Conservation (phyloP, 2,329 filamentous ascomycete species). For the Biscogniauxia mediterranea region DNA sequence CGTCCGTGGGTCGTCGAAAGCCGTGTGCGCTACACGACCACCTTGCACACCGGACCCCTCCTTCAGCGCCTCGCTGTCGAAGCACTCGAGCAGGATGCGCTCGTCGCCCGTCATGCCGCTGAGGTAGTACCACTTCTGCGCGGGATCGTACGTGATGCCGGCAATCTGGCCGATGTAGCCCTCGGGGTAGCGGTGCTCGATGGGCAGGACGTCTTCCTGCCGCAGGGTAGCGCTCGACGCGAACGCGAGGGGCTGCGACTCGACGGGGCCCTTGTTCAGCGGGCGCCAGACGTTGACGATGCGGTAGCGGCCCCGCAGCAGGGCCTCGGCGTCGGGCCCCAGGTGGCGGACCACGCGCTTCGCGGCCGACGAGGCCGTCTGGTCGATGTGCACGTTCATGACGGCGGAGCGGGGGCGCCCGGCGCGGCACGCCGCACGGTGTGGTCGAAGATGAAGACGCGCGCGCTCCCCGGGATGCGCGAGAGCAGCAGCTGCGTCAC, state of each 20-base stretch:
- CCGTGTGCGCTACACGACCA: conserved; percentile 67
- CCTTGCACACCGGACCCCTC: conserved; percentile 48
- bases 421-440: conserved; percentile 71
- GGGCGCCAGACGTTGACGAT: conserved; percentile 88
- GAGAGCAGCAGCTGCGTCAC: conserved; percentile 70
- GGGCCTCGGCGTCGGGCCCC: conserved; percentile 60
- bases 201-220: conserved; percentile 64
- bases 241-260: conserved; percentile 66
- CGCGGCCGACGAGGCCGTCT: conserved; percentile 65
- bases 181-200: conserved; percentile 71
- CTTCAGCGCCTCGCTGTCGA: conserved; percentile 61
- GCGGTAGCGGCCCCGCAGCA: conserved; percentile 69
- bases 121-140: conserved; percentile 76
- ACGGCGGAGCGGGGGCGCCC: conserved; percentile 66
- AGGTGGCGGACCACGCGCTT: conserved; percentile 69
- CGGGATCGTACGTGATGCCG: conserved; percentile 58
- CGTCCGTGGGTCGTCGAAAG: conserved; percentile 75
- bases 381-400: conserved; percentile 75
- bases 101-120: conserved; percentile 74
- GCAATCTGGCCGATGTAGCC: conserved; percentile 72
- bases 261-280: conserved; percentile 56
- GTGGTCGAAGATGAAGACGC: conserved; percentile 80
- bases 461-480: conserved; percentile 62
- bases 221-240: conserved; percentile 61
- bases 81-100: conserved; percentile 75